Evolutionary conservation across 345 rosid genomes (phyloP), one percentile per base, ranked within the genome.

Genomic region (Acer campestre): DNA sequence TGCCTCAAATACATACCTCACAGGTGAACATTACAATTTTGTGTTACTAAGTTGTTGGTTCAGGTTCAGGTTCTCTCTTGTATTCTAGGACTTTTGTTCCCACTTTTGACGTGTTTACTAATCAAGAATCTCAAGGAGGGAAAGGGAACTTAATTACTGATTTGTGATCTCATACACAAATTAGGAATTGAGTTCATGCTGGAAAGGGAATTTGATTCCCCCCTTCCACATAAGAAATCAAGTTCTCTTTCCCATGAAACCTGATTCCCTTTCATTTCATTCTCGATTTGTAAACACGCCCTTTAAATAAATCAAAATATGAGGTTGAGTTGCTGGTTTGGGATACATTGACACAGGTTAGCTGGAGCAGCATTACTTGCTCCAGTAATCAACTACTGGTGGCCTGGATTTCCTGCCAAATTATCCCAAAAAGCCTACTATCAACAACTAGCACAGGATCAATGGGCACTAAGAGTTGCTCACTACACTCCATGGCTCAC

Each of bases 1-100:
- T 86, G 84, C 75, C 90, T 88, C 70, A 86, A 84, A n/a, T 85
- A 86, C 76, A 90, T 85, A 73, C 88, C 90, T 74, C 89, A 88
- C 63, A 88, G 86, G 91, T 35, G 38, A 35, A 4, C 6, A 35
- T 35, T 4, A 35, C 38, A 35, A 35, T 35, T 35, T 35, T 35
- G 6, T 35, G 17, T 3, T 0, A 49, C 3, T 14, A 17, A 49
- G 14, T 49, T 14, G 55, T 49, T 49, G 55, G 9, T 11, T 14
- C 46, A 7, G 3, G 10, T 42, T 42, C 31, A 29, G 31, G 10
- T 42, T 42, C 46, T 42, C 46, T 42, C 17, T 13, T 0, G n/a
- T 51, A 14, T 14, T 51, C 56, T 14, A 16, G n/a, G n/a, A 53
- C 16, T 53, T 53, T 7, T 53, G n/a, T 53, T 53, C 58, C n/a